These are phyloP conservation scores for Whalleya microplaca DNA, from an alignment of 2,329 filamentous ascomycete genomes.

Conservation along the genomic window DNA sequence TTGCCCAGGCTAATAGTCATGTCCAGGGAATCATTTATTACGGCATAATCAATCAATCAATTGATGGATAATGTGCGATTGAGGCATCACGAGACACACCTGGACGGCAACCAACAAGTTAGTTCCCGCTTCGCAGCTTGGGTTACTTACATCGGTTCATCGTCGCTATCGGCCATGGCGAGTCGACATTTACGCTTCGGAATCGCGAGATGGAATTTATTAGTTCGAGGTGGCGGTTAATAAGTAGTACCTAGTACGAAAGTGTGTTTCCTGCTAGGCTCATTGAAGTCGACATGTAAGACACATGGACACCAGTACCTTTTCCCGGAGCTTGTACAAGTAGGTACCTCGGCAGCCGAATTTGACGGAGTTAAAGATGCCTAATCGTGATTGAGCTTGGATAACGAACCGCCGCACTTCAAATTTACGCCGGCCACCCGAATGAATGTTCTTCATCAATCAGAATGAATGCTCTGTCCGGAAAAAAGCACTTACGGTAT, in stretches of 20 bases:
- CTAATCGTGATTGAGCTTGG: neutral
- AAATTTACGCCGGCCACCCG: conserved; percentile 3
- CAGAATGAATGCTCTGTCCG: too few species aligned
- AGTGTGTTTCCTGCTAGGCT: too few species aligned
- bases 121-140: neutral
- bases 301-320: neutral
- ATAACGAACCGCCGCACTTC: neutral
- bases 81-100: neutral
- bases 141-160: conserved; percentile 52
- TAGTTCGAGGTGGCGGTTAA: neutral
- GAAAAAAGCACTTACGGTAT: conserved; percentile 8
- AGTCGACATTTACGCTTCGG: neutral
- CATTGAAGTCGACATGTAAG: too few species aligned
- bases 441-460: too few species aligned
- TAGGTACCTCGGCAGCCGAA: neutral
- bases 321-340: neutral
- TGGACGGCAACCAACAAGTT: too few species aligned
- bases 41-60: too few species aligned
- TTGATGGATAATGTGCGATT: too few species aligned
- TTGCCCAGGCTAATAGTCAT: neutral
- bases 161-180: conserved; percentile 44
- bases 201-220: neutral
- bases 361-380: neutral
- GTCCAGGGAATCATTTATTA: too few species aligned
- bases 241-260: too few species aligned